These are phyloP conservation scores for Xerocomus potaroensis DNA, from an alignment of 768 basidiomycete species.

Conservation along the genomic window DNA sequence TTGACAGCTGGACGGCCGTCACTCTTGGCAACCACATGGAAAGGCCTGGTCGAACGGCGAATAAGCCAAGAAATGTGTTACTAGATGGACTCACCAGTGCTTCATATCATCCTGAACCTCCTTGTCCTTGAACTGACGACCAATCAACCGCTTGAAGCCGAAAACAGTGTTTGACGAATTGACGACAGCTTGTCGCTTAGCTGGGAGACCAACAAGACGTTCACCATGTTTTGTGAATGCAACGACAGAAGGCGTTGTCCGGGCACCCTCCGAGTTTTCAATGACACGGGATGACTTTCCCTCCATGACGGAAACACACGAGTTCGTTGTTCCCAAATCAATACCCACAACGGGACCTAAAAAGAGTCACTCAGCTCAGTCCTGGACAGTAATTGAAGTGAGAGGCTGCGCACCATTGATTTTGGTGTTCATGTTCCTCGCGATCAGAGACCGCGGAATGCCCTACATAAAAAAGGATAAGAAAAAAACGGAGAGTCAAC, in stretches of 20 bases:
- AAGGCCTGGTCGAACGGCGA: constrained; percentile 53
- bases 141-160: constrained; percentile 91
- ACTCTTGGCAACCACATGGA: constrained; percentile 64
- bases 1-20: constrained; percentile 78
- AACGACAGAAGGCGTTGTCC: constrained; percentile 97
- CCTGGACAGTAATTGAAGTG: background rate
- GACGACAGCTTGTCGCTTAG: constrained; percentile 96
- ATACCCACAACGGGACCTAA: constrained; percentile 90
- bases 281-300: constrained; percentile 92
- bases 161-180: constrained; percentile 93
- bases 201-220: constrained; percentile 92
- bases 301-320: constrained; percentile 93
- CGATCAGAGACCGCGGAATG: constrained; percentile 68
- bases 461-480: constrained; percentile 37
- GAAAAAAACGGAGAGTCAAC: background rate
- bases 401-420: constrained; percentile 59
- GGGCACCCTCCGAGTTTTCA: constrained; percentile 95
- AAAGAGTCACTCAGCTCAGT: background rate
- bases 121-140: constrained; percentile 87
- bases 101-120: constrained; percentile 90
- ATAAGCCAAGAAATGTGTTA: background rate
- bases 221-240: constrained; percentile 99
- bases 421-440: constrained; percentile 95
- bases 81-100: constrained; percentile 61
- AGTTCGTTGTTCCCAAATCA: constrained; percentile 93